Conservation (phyloP, 2,329 filamentous ascomycete genomes). For the Hypoxylon sp. region DNA sequence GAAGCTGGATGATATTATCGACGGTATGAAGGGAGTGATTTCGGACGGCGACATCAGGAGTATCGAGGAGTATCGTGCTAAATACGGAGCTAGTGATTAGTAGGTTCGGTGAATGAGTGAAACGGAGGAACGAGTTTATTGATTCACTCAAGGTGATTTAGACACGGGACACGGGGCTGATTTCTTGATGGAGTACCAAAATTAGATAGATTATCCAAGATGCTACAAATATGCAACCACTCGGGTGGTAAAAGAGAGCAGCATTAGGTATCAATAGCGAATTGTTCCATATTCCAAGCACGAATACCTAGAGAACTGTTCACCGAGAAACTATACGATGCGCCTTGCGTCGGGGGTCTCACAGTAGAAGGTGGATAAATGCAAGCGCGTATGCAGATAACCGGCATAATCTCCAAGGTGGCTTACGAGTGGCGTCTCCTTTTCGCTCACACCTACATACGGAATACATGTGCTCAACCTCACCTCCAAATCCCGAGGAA, state of each 20-base stretch:
- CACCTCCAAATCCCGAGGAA: constrained; percentile 22
- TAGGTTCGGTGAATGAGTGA: constrained; percentile 38
- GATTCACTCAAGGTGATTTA: constrained; percentile 4
- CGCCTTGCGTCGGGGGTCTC: not conserved
- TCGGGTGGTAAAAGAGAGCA: constrained; percentile 11
- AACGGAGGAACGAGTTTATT: not conserved
- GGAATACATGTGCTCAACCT: not conserved
- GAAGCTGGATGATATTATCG: constrained; percentile 85
- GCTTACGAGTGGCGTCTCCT: constrained; percentile 23
- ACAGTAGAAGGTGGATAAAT: constrained; percentile 3
- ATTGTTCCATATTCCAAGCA: constrained; percentile 4
- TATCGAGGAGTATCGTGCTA: constrained; percentile 79
- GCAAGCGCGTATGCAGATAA: constrained; percentile 15
- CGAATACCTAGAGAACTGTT: constrained; percentile 5
- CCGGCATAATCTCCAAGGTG: constrained; percentile 19
- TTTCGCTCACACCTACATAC: too few species aligned
- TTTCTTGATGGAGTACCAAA: constrained; percentile 19
- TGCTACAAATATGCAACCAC: constrained; percentile 14
- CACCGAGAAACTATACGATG: constrained; percentile 15
- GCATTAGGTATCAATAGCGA: not conserved
- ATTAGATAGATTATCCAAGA: constrained; percentile 12
- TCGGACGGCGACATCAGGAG: constrained; percentile 72
- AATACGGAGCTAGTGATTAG: constrained; percentile 72
- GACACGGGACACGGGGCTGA: constrained; percentile 6
- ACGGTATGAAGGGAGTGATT: constrained; percentile 72